phyloP scores from a whole-genome alignment of 192 early-diverging fungal genomes.

The Coemansia javaensis region DNA sequence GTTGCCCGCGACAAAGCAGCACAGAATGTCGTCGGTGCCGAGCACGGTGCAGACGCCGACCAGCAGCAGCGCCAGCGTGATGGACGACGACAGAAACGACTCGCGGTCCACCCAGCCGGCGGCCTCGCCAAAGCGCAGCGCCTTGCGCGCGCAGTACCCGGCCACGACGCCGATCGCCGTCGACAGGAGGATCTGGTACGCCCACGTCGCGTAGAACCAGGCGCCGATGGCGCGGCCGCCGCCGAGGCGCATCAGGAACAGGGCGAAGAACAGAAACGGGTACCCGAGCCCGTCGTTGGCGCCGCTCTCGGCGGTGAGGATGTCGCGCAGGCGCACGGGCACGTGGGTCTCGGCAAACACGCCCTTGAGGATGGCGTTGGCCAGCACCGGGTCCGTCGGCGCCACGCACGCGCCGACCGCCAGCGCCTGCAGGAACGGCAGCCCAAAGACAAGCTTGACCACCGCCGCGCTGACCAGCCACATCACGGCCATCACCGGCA shows the following conservation, averaged over 20 bases:
- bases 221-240: constrained; percentile 65
- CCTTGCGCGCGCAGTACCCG: constrained; percentile 63
- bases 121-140: constrained; percentile 62
- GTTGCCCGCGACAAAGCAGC: constrained; percentile 76
- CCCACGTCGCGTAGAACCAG: constrained; percentile 72
- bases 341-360: constrained; percentile 89
- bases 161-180: constrained; percentile 65
- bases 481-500: constrained; percentile 79
- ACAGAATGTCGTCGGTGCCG: constrained; percentile 70
- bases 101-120: constrained; percentile 82
- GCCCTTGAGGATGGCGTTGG: constrained; percentile 92
- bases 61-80: constrained; percentile 68
- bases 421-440: constrained; percentile 62
- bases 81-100: constrained; percentile 73
- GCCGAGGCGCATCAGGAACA: constrained; percentile 59
- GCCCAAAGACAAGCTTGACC: constrained; percentile 55
- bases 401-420: constrained; percentile 78
- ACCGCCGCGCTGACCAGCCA: constrained; percentile 67
- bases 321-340: constrained; percentile 65
- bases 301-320: constrained; percentile 74
- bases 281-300: constrained; percentile 86
- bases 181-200: constrained; percentile 73
- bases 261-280: constrained; percentile 75
- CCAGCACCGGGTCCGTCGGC: constrained; percentile 92
- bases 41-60: constrained; percentile 69